Evolutionary conservation across 345 rosid genomes (phyloP).

Genomic region (Lepidium didymum): DNA sequence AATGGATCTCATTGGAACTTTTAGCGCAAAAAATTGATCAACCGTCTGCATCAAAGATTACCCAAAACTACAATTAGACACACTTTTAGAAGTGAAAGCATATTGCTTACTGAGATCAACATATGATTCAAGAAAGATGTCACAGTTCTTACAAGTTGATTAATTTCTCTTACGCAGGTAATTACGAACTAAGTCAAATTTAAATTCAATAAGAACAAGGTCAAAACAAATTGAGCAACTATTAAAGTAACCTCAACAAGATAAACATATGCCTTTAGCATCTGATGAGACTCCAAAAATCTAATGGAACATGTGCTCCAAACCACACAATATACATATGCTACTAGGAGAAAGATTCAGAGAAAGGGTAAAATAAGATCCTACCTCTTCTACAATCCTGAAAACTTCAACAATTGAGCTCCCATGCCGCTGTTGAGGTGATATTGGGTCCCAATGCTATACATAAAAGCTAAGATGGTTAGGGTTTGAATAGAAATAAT

Average conservation of each 20-base stretch:
- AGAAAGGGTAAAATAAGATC: background rate
- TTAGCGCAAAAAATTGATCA: constrained; percentile 82
- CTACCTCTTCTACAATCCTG: constrained; percentile 97
- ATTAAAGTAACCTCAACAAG: background rate
- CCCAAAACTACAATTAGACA: background rate
- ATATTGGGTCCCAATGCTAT: constrained; percentile 91
- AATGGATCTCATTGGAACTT: constrained; percentile 80
- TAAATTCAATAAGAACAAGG: background rate
- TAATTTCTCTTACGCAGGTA: background rate
- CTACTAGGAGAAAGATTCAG: background rate
- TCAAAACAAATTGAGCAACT: background rate
- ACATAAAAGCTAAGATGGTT: constrained; percentile 13
- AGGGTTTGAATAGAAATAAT: background rate
- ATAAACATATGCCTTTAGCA: background rate
- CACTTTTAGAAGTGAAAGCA: background rate
- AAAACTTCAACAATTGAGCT: constrained; percentile 93
- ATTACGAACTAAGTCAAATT: background rate
- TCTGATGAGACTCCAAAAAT: background rate
- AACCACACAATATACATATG: background rate
- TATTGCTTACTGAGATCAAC: background rate
- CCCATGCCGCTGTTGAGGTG: constrained; percentile 93
- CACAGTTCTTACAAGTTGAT: background rate
- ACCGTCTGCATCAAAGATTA: constrained; percentile 69
- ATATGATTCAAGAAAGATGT: background rate
- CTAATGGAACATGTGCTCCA: background rate